A percentile compares a stretch with the other conserved stretches of the same genome.
Conservation (phyloP, 305 asterid species). For the Rubia tinctorum region DNA sequence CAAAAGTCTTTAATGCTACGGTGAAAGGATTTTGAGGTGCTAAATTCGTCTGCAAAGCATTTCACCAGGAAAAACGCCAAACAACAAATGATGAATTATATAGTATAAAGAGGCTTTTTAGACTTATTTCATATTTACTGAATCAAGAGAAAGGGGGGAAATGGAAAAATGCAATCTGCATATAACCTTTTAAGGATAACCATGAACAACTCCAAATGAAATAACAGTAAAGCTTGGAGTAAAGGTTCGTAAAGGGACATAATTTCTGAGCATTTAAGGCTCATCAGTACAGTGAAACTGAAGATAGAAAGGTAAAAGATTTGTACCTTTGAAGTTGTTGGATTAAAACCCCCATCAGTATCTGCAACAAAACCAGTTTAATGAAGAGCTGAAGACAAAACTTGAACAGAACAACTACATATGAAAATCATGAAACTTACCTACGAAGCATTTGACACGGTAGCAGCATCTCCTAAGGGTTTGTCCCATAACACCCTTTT, state of each 20-base stretch:
- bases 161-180: too few relatives aligned
- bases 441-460: conserved; percentile 80
- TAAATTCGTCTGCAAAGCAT: conserved; percentile 54
- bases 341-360: conserved; percentile 76
- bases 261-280: too few relatives aligned
- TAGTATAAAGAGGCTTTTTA: background rate
- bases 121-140: too few relatives aligned
- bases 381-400: conserved; percentile 1
- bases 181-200: too few relatives aligned
- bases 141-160: background rate
- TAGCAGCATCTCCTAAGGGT: conserved; percentile 47
- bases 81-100: background rate
- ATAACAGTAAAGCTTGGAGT: too few relatives aligned
- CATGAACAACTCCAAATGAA: too few relatives aligned
- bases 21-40: conserved; percentile 65
- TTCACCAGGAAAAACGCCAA: conserved; percentile 3
- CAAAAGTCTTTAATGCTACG: conserved; percentile 59
- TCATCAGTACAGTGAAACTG: background rate
- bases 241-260: too few relatives aligned
- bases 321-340: conserved; percentile 73
- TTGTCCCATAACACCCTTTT: conserved; percentile 40
- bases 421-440: conserved; percentile 28
- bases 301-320: background rate
- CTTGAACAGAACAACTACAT: background rate
- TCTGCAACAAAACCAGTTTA: conserved; percentile 40